phyloP scores from a whole-genome alignment of 1,284 basidiomycete species.

The Vanrija humicola region DNA sequence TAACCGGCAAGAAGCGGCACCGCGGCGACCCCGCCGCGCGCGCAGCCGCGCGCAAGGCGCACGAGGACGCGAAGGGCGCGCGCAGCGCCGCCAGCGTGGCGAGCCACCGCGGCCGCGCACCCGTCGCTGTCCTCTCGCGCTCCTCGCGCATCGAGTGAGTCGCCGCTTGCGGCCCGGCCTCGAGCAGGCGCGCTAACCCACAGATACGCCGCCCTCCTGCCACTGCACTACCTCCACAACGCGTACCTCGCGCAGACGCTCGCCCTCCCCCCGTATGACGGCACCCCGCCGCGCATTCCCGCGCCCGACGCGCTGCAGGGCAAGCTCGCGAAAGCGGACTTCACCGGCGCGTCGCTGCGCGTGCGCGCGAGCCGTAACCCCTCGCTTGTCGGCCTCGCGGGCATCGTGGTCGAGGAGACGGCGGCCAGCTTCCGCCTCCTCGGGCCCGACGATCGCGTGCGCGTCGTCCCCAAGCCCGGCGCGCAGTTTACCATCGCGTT shows the following conservation, averaged over 20 bases:
- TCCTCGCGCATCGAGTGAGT: constrained; percentile 27
- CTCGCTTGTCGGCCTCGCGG: constrained; percentile 38
- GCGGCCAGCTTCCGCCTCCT: constrained; percentile 49
- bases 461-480: constrained; percentile 50
- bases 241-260: constrained; percentile 35
- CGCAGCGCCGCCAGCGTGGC: constrained; percentile 3
- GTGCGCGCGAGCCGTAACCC: constrained; percentile 35
- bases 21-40: constrained; percentile 21
- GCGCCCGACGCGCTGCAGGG: constrained; percentile 29
- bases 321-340: constrained; percentile 52
- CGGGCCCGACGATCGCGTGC: constrained; percentile 22
- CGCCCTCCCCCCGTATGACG: constrained; percentile 18
- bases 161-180: no score
- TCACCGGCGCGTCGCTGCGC: constrained; percentile 46
- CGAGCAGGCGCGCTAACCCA: no score
- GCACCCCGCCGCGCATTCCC: neutral
- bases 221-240: constrained; percentile 42
- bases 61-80: neutral
- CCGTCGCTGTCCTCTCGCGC: constrained; percentile 7
- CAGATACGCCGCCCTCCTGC: constrained; percentile 39
- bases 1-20: constrained; percentile 33
- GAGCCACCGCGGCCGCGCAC: constrained; percentile 12
- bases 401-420: constrained; percentile 53
- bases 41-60: constrained; percentile 12
- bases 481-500: constrained; percentile 47